Evolutionary conservation across 257 asterid species (phyloP).

Genomic region (Rubia yunnanensis): DNA sequence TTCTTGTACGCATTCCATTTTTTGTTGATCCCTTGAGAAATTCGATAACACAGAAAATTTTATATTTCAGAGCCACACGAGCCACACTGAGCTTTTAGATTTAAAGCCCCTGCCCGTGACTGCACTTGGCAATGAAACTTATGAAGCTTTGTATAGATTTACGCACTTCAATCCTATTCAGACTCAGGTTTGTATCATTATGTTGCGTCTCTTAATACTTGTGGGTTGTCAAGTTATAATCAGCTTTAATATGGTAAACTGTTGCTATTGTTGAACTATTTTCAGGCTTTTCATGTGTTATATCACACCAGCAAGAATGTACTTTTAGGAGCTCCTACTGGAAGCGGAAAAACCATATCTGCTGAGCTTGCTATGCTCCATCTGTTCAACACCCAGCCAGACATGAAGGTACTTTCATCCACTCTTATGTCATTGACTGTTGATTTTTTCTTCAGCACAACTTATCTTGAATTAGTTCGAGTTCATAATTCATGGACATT

Average conservation of each 20-base stretch:
- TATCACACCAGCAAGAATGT: constrained; percentile 90
- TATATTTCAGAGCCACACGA: constrained; percentile 57
- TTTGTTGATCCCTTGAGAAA: background rate
- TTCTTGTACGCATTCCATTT: background rate
- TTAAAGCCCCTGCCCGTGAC: constrained; percentile 96
- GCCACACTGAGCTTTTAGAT: constrained; percentile 96
- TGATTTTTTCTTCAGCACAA: background rate
- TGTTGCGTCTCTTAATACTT: background rate
- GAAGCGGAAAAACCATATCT: constrained; percentile 98
- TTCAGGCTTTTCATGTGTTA: constrained; percentile 86
- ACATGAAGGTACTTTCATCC: constrained; percentile 61
- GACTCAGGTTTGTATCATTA: constrained; percentile 64
- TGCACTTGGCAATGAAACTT: constrained; percentile 75
- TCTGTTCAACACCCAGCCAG: constrained; percentile 81
- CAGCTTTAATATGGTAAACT: constrained; percentile 14
- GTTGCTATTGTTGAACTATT: constrained; percentile 17
- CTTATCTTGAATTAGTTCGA: background rate
- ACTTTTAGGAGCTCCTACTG: constrained; percentile 97
- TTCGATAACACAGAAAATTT: background rate
- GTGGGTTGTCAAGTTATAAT: constrained; percentile 4
- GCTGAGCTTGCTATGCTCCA: constrained; percentile 99
- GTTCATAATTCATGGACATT: background rate
- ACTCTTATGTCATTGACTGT: background rate
- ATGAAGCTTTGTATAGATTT: constrained; percentile 72
- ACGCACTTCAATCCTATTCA: constrained; percentile 97